Base-by-base conservation (phyloP, 75 land plant species). In the Pseudotsuga menziesii region DNA sequence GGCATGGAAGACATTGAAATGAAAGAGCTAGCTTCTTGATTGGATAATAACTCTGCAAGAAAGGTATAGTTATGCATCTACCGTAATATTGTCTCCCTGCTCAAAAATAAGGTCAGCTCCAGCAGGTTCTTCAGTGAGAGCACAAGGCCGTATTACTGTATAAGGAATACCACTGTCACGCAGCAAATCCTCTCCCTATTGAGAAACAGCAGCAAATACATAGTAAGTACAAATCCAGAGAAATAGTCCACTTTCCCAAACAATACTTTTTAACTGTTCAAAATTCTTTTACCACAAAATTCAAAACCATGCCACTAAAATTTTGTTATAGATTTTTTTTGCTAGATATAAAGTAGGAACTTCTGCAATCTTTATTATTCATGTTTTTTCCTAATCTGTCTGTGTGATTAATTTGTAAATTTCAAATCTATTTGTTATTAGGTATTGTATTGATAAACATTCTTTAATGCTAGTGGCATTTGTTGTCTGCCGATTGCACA, bases 81-180 rank as follows among this genome's bases (percentile, higher is more conserved):
- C 98, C 81, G 96, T 97, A 26, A 95, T 95, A 72, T 97, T 93
- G 79, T 97, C 99, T 22, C 99, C 99, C 73, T 97, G 99, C 29
- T 95, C 98, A 85, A 97, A 97, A 58, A 92, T 83, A 56, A 97
- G 90, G 74, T 97, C 99, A 48, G 98, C 99, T 26, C 99, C 99
- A 71, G 96, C 96, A 76, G 99, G 99, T 81, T 97, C 99, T 80
- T 95, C 96, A 15, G 99, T 97, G 77, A 97, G 82, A 62, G 99
- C 99, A 83, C 98, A 95, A 25, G 99, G 99, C 59, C 99, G 84
- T 22, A 97, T 79, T 54, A 97, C 89, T n/a, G 99, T 76, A 69
- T 90, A 97, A 19, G 98, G 98, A 57, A 97, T 83, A 19, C 98
- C 98, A 85, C 96, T 93, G 58, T 97, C 98, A 32, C 99, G 69